Evolutionary conservation across 768 basidiomycete species (phyloP).

Genomic region (Roridomyces roridus): DNA sequence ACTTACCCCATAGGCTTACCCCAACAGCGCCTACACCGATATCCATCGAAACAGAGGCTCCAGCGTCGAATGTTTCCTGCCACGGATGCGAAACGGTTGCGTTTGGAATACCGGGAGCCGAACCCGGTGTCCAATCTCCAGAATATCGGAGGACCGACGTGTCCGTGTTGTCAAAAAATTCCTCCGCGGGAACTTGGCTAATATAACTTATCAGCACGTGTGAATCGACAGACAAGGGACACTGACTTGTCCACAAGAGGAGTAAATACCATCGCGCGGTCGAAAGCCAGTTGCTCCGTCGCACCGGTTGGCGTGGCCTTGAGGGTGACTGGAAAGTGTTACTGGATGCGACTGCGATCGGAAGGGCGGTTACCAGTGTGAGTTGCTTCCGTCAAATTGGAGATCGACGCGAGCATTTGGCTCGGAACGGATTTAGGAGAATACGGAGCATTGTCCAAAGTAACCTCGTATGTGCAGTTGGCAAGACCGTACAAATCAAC

Average conservation of each 20-base stretch:
- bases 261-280: conserved; percentile 11
- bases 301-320: neutral
- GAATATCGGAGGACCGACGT: neutral
- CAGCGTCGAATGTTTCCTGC: neutral
- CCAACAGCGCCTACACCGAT: conserved; percentile 5
- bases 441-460: too few relatives aligned
- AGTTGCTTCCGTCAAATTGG: neutral
- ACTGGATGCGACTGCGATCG: neutral
- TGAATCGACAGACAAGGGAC: neutral
- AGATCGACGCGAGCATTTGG: too few relatives aligned
- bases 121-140: conserved; percentile 4
- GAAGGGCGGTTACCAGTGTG: conserved; percentile 6
- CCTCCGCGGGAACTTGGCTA: conserved; percentile 6
- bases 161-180: conserved; percentile 20
- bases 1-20: neutral
- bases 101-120: conserved; percentile 11
- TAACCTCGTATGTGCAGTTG: neutral
- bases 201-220: neutral
- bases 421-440: too few relatives aligned
- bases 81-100: conserved; percentile 12
- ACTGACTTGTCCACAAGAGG: conserved; percentile 10
- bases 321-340: conserved; percentile 3
- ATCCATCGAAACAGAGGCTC: conserved; percentile 4
- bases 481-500: neutral
- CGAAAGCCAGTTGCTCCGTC: conserved; percentile 15